Percentiles rank a stretch among this genome's conserved stretches.
Evolutionary conservation across 73 alveolate species (phyloP).

Genomic region (Paramecium primaurelia): DNA sequence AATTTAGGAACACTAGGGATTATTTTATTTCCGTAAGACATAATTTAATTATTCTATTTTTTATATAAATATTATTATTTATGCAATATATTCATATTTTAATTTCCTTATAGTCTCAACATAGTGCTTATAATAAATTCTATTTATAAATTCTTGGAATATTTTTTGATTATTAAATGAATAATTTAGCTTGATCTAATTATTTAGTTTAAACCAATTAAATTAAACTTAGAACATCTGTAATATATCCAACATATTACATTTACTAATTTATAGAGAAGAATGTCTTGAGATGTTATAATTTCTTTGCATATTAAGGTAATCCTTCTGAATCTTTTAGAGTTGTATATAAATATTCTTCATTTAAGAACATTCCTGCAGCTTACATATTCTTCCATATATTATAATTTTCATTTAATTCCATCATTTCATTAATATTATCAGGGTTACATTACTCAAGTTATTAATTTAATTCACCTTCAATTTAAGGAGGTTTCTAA

Average conservation of each 20-base stretch:
- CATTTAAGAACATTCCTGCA: background rate
- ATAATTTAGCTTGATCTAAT: background rate
- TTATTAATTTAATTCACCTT: background rate
- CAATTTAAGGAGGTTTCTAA: background rate
- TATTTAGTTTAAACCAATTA: background rate
- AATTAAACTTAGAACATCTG: background rate
- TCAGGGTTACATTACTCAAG: background rate
- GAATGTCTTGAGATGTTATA: background rate
- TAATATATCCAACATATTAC: background rate
- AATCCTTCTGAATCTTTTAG: background rate
- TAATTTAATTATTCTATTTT: background rate
- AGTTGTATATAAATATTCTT: background rate
- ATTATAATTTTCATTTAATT: background rate
- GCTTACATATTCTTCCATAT: slow-evolving; percentile 11
- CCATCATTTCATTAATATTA: background rate
- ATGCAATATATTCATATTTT: background rate
- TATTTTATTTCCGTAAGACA: slow-evolving; percentile 5
- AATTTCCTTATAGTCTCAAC: background rate
- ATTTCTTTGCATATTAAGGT: background rate
- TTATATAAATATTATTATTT: background rate
- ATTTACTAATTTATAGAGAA: background rate
- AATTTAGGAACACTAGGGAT: slow-evolving; percentile 42
- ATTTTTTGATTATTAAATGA: background rate
- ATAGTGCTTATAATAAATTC: background rate
- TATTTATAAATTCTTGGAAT: background rate